phyloP scores from a whole-genome alignment of 2,329 filamentous ascomycete species.

The Hymenoscyphus fructigenus region DNA sequence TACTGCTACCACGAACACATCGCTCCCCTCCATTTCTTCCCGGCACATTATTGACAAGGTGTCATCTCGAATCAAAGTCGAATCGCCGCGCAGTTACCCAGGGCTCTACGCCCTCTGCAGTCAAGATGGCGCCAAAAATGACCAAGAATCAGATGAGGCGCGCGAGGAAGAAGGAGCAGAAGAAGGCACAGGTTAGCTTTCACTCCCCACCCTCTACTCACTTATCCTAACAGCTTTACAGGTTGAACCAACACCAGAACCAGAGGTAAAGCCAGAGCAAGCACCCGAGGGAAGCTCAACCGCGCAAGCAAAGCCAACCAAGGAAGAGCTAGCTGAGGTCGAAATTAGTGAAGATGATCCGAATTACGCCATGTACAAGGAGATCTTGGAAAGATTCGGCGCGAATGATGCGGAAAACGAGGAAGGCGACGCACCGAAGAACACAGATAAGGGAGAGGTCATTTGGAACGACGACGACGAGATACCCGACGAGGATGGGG shows the following conservation, averaged over 20 bases:
- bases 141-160: conserved; percentile 93
- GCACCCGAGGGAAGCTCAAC: conserved; percentile 23
- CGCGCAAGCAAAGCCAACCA: conserved; percentile 12
- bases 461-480: conserved; percentile 82
- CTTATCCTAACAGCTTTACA: conserved; percentile 23
- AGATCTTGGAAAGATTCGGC: conserved; percentile 79
- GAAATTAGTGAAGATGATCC: conserved; percentile 68
- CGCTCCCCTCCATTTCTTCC: not conserved
- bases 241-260: conserved; percentile 35
- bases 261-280: conserved; percentile 28
- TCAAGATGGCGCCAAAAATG: conserved; percentile 69
- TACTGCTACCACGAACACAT: not conserved
- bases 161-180: conserved; percentile 91
- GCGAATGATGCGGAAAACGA: conserved; percentile 61
- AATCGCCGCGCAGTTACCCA: not conserved
- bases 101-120: conserved; percentile 24
- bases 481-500: conserved; percentile 81
- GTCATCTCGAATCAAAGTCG: not conserved
- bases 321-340: conserved; percentile 43
- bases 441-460: conserved; percentile 78
- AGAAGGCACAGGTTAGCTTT: conserved; percentile 58
- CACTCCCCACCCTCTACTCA: not conserved
- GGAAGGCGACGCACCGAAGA: conserved; percentile 62
- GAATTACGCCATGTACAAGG: conserved; percentile 79
- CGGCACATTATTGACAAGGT: not conserved